Percentiles rank a stretch among this genome's conserved stretches.
Conservation (phyloP, 2,329 filamentous ascomycete species). For the Verticillium nubilum region DNA sequence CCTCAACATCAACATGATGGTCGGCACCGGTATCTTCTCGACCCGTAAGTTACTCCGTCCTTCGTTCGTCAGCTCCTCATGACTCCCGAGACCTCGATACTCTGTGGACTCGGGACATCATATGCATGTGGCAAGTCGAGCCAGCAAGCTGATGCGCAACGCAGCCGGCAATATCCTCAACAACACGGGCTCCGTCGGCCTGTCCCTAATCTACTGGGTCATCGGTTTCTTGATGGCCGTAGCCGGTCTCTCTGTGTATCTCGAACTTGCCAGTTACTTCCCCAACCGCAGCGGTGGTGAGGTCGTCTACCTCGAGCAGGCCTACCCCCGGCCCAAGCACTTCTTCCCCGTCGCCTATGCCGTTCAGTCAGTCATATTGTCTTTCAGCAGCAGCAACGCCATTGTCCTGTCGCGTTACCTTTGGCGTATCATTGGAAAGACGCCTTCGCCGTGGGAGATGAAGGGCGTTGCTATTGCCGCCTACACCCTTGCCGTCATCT, state of each 20-base stretch:
- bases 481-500: slow-evolving; percentile 53
- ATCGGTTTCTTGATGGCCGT: slow-evolving; percentile 55
- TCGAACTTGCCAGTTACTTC: slow-evolving; percentile 61
- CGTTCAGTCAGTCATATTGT: slow-evolving; percentile 56
- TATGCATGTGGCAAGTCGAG: too few relatives aligned
- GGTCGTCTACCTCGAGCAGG: slow-evolving; percentile 64
- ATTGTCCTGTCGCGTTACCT: slow-evolving; percentile 60
- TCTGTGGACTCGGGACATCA: too few relatives aligned
- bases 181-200: slow-evolving; percentile 56
- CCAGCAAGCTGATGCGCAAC: not conserved
- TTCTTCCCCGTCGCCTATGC: slow-evolving; percentile 62
- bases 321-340: slow-evolving; percentile 57
- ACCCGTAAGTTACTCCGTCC: slow-evolving; percentile 59
- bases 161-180: slow-evolving; percentile 52
- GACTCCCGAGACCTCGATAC: too few relatives aligned
- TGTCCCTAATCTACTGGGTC: slow-evolving; percentile 59
- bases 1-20: slow-evolving; percentile 57
- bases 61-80: slow-evolving; percentile 26
- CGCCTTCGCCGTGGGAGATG: slow-evolving; percentile 54
- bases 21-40: slow-evolving; percentile 60
- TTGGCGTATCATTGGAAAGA: slow-evolving; percentile 47
- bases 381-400: slow-evolving; percentile 61
- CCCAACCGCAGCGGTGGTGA: slow-evolving; percentile 61
- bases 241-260: slow-evolving; percentile 51
- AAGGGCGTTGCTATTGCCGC: slow-evolving; percentile 62